Conservation (phyloP, 2,329 filamentous ascomycete genomes). For the Endoconidiophora polonica region DNA sequence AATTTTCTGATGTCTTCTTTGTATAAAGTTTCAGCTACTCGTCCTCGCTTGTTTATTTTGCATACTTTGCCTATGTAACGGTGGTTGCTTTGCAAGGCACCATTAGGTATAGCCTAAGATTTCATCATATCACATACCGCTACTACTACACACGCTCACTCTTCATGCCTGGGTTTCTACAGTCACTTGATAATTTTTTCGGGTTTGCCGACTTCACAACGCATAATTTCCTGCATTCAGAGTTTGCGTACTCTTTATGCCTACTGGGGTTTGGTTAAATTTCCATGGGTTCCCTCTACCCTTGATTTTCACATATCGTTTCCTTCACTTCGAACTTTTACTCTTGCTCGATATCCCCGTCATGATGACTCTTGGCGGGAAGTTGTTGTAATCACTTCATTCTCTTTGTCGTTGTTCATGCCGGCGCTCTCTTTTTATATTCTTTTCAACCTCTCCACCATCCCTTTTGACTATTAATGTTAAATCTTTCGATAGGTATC, state of each 20-base stretch:
- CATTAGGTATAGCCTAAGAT: too few species aligned
- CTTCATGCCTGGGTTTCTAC: too few species aligned
- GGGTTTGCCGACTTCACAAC: too few species aligned
- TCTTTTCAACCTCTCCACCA: too few species aligned
- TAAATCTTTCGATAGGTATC: slow-evolving; percentile 1
- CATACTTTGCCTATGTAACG: not conserved
- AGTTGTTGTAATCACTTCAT: slow-evolving; percentile 5
- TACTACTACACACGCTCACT: too few species aligned
- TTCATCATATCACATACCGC: too few species aligned
- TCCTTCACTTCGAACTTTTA: not conserved
- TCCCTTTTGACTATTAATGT: slow-evolving; percentile 8
- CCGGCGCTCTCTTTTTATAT: slow-evolving; percentile 4
- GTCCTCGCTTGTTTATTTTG: not conserved
- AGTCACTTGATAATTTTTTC: too few species aligned
- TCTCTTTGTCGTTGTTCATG: not conserved
- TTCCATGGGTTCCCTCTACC: not conserved
- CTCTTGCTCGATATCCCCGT: slow-evolving; percentile 5
- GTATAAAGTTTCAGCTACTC: not conserved
- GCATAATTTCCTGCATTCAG: not conserved
- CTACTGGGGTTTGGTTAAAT: not conserved
- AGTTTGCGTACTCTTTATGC: not conserved
- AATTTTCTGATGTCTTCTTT: too few species aligned
- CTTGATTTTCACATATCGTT: not conserved
- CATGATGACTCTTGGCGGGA: slow-evolving; percentile 1
- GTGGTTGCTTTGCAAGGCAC: too few species aligned